Evolutionary conservation across 2,329 filamentous ascomycete genomes (phyloP).

Genomic region (Nakataea oryzae): DNA sequence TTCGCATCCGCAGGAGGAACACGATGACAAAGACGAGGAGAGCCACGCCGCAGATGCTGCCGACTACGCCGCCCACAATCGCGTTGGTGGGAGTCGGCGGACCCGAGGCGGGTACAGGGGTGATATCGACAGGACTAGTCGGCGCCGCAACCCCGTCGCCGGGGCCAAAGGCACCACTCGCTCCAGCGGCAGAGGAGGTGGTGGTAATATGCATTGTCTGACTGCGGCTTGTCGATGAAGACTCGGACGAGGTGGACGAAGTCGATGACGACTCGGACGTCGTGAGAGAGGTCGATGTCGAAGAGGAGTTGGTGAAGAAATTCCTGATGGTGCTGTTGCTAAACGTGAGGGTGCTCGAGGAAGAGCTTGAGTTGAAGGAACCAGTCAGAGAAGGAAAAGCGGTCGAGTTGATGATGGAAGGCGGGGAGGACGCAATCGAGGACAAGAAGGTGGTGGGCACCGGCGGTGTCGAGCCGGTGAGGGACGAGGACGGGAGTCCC

Average conservation of each 20-base stretch:
- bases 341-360: slow-evolving; percentile 9
- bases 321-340: slow-evolving; percentile 11
- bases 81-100: slow-evolving; percentile 16
- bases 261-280: slow-evolving; percentile 24
- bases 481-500: no score
- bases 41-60: slow-evolving; percentile 46
- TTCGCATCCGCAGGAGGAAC: slow-evolving; percentile 45
- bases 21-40: slow-evolving; percentile 44
- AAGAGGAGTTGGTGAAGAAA: slow-evolving; percentile 1
- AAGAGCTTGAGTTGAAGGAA: slow-evolving; percentile 7
- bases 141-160: slow-evolving; percentile 15
- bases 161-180: slow-evolving; percentile 10
- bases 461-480: slow-evolving; percentile 1
- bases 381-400: slow-evolving; percentile 1
- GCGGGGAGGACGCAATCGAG: slow-evolving; percentile 14
- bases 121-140: slow-evolving; percentile 9
- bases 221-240: not conserved
- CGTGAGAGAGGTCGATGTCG: slow-evolving; percentile 19
- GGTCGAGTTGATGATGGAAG: slow-evolving; percentile 7
- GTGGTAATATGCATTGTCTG: not conserved
- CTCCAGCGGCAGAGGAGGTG: slow-evolving; percentile 4
- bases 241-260: slow-evolving; percentile 3
- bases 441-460: slow-evolving; percentile 11
- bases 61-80: slow-evolving; percentile 46
- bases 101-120: slow-evolving; percentile 11